Percentiles rank a stretch among this genome's conserved stretches.
phyloP scores from a whole-genome alignment of 2,329 filamentous ascomycete species.

The Cadophora sp. region DNA sequence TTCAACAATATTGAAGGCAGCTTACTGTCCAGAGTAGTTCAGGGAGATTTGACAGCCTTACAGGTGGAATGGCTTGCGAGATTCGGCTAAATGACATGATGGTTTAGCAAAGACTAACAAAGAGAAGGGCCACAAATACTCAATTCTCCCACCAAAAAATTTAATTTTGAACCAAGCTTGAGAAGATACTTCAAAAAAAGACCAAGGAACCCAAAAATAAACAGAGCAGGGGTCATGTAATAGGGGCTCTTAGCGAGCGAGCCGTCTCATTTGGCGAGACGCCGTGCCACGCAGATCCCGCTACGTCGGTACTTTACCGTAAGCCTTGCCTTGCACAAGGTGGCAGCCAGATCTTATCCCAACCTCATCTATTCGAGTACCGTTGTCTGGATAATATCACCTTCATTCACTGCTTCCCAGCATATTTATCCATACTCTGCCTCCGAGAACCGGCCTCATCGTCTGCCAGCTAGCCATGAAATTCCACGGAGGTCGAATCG shows the following conservation, averaged over 20 bases:
- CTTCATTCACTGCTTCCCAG: not conserved
- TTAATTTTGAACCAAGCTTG: not conserved
- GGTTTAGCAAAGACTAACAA: not conserved
- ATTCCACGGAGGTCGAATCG: not conserved
- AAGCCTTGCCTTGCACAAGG: constrained; percentile 8
- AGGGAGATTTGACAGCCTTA: no score
- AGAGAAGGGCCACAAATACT: no score
- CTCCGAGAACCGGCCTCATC: not conserved
- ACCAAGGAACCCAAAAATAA: not conserved
- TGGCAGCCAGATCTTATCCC: constrained; percentile 9
- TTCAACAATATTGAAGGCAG: no score
- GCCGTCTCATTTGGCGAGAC: constrained; percentile 7
- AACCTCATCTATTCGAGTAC: not conserved
- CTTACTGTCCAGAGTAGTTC: no score
- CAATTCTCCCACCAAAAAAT: no score
- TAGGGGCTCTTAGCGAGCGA: constrained; percentile 1
- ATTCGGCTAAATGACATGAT: not conserved
- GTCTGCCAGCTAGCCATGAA: constrained; percentile 13
- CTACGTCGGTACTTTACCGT: not conserved
- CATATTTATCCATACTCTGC: not conserved
- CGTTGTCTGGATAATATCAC: not conserved
- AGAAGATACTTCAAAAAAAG: not conserved
- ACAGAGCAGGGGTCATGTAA: constrained; percentile 13
- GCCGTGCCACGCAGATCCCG: constrained; percentile 12
- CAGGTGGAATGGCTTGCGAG: not conserved